Conservation (phyloP, 163 green algal genomes). For the Scenedesmus sp. region DNA sequence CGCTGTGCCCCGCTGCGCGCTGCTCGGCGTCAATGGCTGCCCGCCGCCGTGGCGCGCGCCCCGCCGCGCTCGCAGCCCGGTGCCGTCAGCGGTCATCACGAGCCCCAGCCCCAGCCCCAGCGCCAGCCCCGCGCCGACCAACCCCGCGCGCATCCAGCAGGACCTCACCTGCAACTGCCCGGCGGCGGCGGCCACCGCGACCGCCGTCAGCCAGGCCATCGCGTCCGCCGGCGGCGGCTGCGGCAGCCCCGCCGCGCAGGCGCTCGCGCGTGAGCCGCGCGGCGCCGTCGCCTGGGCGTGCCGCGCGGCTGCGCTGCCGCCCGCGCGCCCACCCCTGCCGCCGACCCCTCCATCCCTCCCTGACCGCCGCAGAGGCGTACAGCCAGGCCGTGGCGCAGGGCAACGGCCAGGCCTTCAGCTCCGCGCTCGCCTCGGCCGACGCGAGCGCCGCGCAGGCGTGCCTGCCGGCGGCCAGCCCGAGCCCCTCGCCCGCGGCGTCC, state of each 20-base stretch:
- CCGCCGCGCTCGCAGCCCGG: too few species aligned
- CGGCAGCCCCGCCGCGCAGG: conserved; percentile 4
- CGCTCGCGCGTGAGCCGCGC: conserved; percentile 13
- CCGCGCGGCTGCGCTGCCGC: too few species aligned
- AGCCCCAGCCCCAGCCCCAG: not conserved
- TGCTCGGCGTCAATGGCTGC: too few species aligned
- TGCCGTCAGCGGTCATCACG: too few species aligned
- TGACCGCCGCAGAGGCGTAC: too few species aligned
- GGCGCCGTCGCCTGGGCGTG: too few species aligned
- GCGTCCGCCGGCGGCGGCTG: conserved; percentile 10
- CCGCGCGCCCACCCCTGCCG: too few species aligned
- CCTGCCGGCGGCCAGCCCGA: not conserved
- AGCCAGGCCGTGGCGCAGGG: not conserved
- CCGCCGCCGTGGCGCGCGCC: too few species aligned
- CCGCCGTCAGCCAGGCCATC: conserved; percentile 13
- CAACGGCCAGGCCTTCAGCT: not conserved
- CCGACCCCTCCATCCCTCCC: too few species aligned
- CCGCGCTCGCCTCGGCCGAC: not conserved
- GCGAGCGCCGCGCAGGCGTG: not conserved
- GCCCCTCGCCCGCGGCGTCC: not conserved
- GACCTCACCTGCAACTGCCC: conserved; percentile 10
- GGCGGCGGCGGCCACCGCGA: not conserved
- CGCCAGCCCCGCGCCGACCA: not conserved
- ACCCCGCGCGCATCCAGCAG: not conserved
- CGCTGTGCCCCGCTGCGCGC: too few species aligned